A percentile compares a stretch with the other conserved stretches of the same genome.
Evolutionary conservation across 2,329 filamentous ascomycete genomes (phyloP).

Genomic region (Blastomyces emzantsi): DNA sequence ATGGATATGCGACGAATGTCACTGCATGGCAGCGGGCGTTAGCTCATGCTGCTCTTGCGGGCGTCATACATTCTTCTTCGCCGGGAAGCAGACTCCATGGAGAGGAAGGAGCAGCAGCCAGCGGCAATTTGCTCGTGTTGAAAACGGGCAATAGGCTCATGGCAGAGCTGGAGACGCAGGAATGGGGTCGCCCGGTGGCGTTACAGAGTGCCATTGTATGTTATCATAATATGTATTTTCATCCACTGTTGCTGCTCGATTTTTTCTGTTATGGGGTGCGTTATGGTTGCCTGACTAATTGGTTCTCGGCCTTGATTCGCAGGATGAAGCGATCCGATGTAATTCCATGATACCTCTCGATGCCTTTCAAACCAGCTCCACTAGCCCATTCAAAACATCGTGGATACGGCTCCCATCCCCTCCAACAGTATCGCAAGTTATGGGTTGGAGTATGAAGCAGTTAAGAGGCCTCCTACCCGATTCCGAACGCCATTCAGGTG

Average conservation of each 20-base stretch:
- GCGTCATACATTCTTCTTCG: slow-evolving; percentile 43
- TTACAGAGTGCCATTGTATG: slow-evolving; percentile 63
- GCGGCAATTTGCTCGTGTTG: slow-evolving; percentile 43
- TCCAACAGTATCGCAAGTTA: slow-evolving; percentile 57
- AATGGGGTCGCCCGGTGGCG: slow-evolving; percentile 73
- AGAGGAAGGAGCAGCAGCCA: slow-evolving; percentile 13
- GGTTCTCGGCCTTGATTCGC: background rate
- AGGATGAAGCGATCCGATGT: slow-evolving; percentile 60
- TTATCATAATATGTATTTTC: slow-evolving; percentile 11
- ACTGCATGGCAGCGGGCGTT: slow-evolving; percentile 70
- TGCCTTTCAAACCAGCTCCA: slow-evolving; percentile 56
- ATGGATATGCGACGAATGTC: slow-evolving; percentile 74
- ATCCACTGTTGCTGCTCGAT: background rate
- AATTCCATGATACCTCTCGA: slow-evolving; percentile 61
- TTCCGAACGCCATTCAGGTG: slow-evolving; percentile 28
- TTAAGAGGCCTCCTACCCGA: slow-evolving; percentile 51
- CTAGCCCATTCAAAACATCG: slow-evolving; percentile 62
- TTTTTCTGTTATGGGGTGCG: background rate
- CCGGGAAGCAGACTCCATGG: slow-evolving; percentile 7
- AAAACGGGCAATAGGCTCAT: slow-evolving; percentile 54
- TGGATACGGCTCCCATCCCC: slow-evolving; percentile 46
- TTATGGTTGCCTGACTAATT: background rate
- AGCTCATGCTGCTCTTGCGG: slow-evolving; percentile 57
- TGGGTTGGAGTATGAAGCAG: slow-evolving; percentile 67
- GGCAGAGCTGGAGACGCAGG: slow-evolving; percentile 61